These are phyloP conservation scores for Nigrospora oryzae DNA, from an alignment of 2,329 filamentous ascomycete species.

Conservation along the genomic window DNA sequence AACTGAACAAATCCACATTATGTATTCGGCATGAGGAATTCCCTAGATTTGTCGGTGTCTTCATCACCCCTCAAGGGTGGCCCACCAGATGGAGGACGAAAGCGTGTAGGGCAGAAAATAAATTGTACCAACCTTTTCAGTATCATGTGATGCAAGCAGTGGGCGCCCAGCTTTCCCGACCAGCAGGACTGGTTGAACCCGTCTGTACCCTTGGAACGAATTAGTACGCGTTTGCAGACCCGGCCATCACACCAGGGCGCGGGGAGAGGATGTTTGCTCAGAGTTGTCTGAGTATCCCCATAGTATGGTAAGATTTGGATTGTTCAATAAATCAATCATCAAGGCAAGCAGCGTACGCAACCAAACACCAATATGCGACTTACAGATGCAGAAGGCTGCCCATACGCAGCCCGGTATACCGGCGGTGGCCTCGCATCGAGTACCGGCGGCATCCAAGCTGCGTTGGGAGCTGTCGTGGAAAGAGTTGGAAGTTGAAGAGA, in stretches of 20 bases:
- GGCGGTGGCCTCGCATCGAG: too few relatives aligned
- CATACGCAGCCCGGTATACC: too few relatives aligned
- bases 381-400: too few relatives aligned
- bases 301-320: constrained; percentile 54
- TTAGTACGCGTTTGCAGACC: too few relatives aligned
- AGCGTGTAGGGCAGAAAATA: constrained; percentile 4
- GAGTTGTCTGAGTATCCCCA: constrained; percentile 47
- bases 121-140: constrained; percentile 35
- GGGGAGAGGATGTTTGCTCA: constrained; percentile 36
- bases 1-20: constrained; percentile 58
- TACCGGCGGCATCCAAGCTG: too few relatives aligned
- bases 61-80: constrained; percentile 42
- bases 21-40: constrained; percentile 63
- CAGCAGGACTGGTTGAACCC: too few relatives aligned
- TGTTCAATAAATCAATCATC: constrained; percentile 43
- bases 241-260: too few relatives aligned
- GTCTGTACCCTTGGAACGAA: too few relatives aligned
- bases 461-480: too few relatives aligned
- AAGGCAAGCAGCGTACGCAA: constrained; percentile 19
- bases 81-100: not conserved
- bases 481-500: too few relatives aligned
- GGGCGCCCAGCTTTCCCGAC: too few relatives aligned
- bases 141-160: not conserved
- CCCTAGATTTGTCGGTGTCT: constrained; percentile 49
- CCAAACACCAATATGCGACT: too few relatives aligned